These are phyloP conservation scores for Fragilariopsis cylindrus DNA, from an alignment of 108 stramenopile species.

Conservation along the genomic window DNA sequence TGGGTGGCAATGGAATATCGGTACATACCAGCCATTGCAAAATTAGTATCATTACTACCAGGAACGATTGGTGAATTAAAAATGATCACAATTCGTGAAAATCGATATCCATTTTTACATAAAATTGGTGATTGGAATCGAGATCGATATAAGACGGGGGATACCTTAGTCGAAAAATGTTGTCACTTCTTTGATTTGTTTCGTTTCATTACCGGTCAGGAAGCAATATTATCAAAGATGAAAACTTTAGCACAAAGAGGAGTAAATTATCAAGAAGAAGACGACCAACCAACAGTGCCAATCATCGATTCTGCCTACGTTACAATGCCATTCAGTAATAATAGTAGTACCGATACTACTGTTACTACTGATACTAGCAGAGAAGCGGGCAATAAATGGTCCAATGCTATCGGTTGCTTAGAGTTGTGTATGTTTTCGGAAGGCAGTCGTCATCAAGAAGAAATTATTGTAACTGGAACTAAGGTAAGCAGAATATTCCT, in stretches of 20 bases:
- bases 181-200: constrained; percentile 89
- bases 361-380: not conserved
- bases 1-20: constrained; percentile 92
- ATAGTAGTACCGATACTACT: not conserved
- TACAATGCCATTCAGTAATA: constrained; percentile 56
- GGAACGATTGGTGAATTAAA: constrained; percentile 67
- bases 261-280: constrained; percentile 65
- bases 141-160: constrained; percentile 62
- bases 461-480: constrained; percentile 86
- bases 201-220: constrained; percentile 76
- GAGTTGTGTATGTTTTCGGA: constrained; percentile 87
- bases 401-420: constrained; percentile 65
- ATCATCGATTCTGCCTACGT: constrained; percentile 87
- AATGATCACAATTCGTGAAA: constrained; percentile 83
- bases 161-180: constrained; percentile 83
- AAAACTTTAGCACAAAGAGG: constrained; percentile 62
- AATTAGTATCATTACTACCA: constrained; percentile 62
- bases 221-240: constrained; percentile 48
- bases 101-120: constrained; percentile 81
- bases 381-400: not conserved
- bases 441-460: constrained; percentile 85
- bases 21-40: constrained; percentile 82
- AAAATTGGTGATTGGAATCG: constrained; percentile 84
- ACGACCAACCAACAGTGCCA: constrained; percentile 48
- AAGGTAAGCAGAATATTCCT: constrained; percentile 32